Conservation (phyloP, 306 rosid species). For the Cicer yamashitae region DNA sequence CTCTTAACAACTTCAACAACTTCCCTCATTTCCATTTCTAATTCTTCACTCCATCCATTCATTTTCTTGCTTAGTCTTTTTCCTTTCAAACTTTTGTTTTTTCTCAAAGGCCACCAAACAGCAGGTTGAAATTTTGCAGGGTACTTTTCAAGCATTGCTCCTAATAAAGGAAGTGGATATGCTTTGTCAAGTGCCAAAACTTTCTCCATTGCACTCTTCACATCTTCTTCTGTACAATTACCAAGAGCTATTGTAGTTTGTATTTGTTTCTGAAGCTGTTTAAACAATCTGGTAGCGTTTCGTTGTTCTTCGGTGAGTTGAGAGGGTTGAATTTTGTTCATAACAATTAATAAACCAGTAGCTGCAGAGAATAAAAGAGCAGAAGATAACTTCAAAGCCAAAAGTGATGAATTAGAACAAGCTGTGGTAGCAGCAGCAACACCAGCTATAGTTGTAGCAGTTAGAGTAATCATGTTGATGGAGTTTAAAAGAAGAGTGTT, state of each 20-base stretch:
- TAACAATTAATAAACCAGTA: constrained; percentile 14
- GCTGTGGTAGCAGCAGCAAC: constrained; percentile 29
- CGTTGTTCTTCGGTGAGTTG: constrained; percentile 44
- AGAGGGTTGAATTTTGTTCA: constrained; percentile 49
- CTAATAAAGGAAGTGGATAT: constrained; percentile 44
- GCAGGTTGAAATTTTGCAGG: constrained; percentile 41
- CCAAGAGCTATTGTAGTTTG: constrained; percentile 19
- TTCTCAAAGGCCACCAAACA: constrained; percentile 41
- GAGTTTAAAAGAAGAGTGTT: constrained; percentile 46
- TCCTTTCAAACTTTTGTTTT: constrained; percentile 3
- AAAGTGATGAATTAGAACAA: neutral
- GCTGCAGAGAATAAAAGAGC: constrained; percentile 42
- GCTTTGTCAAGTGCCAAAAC: constrained; percentile 48
- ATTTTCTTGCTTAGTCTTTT: constrained; percentile 7
- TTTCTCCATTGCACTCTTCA: constrained; percentile 28
- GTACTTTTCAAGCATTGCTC: constrained; percentile 45
- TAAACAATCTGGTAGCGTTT: constrained; percentile 43
- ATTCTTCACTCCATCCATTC: constrained; percentile 64
- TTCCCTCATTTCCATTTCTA: constrained; percentile 67
- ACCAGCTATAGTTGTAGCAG: constrained; percentile 38
- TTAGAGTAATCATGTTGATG: constrained; percentile 42
- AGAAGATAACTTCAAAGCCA: constrained; percentile 44
- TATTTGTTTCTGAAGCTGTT: neutral
- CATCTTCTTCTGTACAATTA: constrained; percentile 29
- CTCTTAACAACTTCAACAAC: constrained; percentile 55